Base-by-base conservation (phyloP, 352 stramenopile genomes). In the Globisporangium iwayamae region DNA sequence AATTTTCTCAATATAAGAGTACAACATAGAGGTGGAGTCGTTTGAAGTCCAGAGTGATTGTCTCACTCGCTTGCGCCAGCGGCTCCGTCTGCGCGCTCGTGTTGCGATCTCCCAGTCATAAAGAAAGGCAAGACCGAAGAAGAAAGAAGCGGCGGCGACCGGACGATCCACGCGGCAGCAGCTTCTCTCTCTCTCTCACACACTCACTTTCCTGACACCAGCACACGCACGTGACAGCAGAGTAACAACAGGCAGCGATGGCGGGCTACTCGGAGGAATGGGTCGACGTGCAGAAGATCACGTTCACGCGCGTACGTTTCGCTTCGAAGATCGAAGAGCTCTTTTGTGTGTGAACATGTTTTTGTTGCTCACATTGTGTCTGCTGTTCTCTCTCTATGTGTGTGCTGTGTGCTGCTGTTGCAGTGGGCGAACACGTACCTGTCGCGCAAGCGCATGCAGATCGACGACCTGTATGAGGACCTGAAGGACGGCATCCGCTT, bases 391-490 rank as follows among this genome's bases (percentile, higher is more conserved):
- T 20, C 18, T 55, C 25, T 28, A 28, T 28, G 25, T 28, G 25
- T 28, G 48, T 38, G 32, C n/a, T 4, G 16, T 58, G 18, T 20
- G 43, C 10, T 57, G 16, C 4, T 20, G 13, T 20, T 43, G 28
- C 68, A 95, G 86, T 97, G 89, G 89, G 86, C 85, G 45, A 96
- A 96, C 73, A 91, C 89, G 76, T 93, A 96, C 68, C 74, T 96
- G 18, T 93, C 85, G 62, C 79, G 83, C 56, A 94, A 94, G 73
- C 76, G 86, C 67, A 89, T 96, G 76, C 79, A 87, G 50, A 97
- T 97, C 69, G 82, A 93, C 47, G 88, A 97, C 47, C 74, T 97
- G 66, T 96, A 96, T 69, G 79, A 91, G 51, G 90, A 97, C 62
- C 73, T 96, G 55, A 85, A 83, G 56, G 89, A 96, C 66, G 89